These are phyloP conservation scores for Saprolegnia diclina DNA, from an alignment of 352 stramenopile species.

Conservation along the genomic window DNA sequence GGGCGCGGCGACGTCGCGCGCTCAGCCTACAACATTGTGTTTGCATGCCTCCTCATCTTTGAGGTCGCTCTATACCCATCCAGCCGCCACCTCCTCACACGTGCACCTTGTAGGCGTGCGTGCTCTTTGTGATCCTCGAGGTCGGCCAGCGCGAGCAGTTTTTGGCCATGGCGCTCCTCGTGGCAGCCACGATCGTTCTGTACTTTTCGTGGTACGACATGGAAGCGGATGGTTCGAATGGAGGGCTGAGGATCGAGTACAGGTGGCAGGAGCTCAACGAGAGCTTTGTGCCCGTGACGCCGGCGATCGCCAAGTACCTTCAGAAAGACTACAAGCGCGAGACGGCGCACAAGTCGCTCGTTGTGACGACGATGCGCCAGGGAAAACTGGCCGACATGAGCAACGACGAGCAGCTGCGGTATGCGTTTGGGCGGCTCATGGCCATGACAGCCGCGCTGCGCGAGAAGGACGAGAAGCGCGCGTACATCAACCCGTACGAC, in stretches of 20 bases:
- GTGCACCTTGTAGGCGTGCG: neutral
- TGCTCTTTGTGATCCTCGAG: constrained; percentile 23
- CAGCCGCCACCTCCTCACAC: too few relatives aligned
- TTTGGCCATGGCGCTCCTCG: constrained; percentile 19
- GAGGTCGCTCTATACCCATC: too few relatives aligned
- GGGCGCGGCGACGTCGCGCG: constrained; percentile 59
- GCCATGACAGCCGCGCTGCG: constrained; percentile 7
- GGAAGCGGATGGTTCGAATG: neutral
- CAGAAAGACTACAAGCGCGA: constrained; percentile 15
- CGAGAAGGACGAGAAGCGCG: constrained; percentile 20
- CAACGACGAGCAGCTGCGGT: neutral
- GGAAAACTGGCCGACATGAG: neutral
- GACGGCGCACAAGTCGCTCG: neutral
- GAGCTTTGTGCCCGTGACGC: neutral
- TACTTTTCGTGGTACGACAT: constrained; percentile 22
- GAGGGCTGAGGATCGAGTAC: neutral
- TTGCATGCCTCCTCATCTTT: constrained; percentile 62
- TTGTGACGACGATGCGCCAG: neutral
- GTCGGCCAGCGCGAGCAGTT: constrained; percentile 24
- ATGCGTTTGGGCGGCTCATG: constrained; percentile 8
- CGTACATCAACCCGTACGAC: constrained; percentile 27
- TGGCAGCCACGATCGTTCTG: constrained; percentile 3
- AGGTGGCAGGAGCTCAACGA: constrained; percentile 9
- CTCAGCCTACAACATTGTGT: constrained; percentile 56
- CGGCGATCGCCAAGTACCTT: neutral